phyloP scores from a whole-genome alignment of 495 filamentous ascomycete genomes.

The Penicillium riverlandense region DNA sequence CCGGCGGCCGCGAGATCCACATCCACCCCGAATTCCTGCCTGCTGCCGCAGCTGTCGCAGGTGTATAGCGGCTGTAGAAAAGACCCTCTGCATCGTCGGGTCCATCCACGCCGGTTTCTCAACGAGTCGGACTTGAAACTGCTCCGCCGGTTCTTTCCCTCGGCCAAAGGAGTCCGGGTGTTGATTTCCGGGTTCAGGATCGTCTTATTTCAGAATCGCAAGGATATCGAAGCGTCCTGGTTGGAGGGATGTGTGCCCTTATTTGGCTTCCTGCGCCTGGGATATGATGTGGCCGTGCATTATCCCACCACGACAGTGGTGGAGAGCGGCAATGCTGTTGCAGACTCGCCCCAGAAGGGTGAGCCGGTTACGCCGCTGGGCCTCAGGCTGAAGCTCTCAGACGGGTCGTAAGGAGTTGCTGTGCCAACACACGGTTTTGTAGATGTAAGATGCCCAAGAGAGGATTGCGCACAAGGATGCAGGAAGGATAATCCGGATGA shows the following conservation, averaged over 20 bases:
- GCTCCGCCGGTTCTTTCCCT: constrained; percentile 9
- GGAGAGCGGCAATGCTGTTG: constrained; percentile 6
- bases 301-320: constrained; percentile 4
- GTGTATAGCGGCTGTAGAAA: constrained; percentile 6
- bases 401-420: constrained; percentile 7
- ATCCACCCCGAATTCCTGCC: constrained; percentile 7
- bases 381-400: too few species aligned
- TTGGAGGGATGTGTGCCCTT: constrained; percentile 9
- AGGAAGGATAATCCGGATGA: constrained; percentile 1
- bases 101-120: constrained; percentile 11
- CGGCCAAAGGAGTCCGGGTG: too few species aligned
- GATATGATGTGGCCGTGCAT: constrained; percentile 9
- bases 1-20: constrained; percentile 15
- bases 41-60: constrained; percentile 7
- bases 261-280: constrained; percentile 11
- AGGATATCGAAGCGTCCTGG: constrained; percentile 12
- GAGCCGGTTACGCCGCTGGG: too few species aligned
- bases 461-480: not conserved
- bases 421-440: constrained; percentile 13
- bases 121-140: constrained; percentile 4
- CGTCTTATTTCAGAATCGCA: constrained; percentile 8
- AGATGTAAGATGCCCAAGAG: constrained; percentile 1
- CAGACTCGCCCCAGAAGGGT: too few species aligned
- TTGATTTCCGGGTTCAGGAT: constrained; percentile 14
- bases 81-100: constrained; percentile 4